Evolutionary conservation across 1,139 yeast genomes (phyloP), one percentile per base, ranked within the genome.

Genomic region (Geotrichum macrosporum): DNA sequence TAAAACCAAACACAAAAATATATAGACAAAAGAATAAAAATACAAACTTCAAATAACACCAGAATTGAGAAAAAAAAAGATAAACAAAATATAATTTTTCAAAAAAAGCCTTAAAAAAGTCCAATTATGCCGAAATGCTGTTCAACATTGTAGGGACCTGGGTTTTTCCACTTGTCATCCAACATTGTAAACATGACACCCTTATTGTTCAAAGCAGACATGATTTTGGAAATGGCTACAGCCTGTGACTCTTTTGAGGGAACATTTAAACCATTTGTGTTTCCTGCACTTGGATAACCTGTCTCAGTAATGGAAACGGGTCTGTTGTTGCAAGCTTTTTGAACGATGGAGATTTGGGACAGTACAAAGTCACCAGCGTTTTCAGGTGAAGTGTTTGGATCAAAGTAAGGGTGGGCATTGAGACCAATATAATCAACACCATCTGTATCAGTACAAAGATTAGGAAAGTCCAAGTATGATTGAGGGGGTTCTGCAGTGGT

Each of bases 401-500:
- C 83, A 66, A 88, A 88, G 70, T 86, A 88, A 5, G 96, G 77
- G 64, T 88, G 96, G 22, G 94, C 80, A 64, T 88, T 87, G 58
- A 86, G 76, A 50, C 94, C 94, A 55, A 85, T 87, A 57, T 83
- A 76, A 65, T 85, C 95, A 53, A 84, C 75, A 10, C 56, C 63
- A 29, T 71, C 84, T 16, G 85, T 75, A 27, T 35, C 45, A 0
- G 78, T 74, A 70, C 96, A 88, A 57, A 88, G 73, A 18, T 66
- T 66, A 8, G 95, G 87, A 62, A 83, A 56, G 45, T 69, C 65
- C 59, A 76, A 75, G 64, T 74, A 87, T 15, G 80, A 67, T n/a
- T 76, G 82, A 16, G 96, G 94, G 45, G 95, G 95, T 64, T 88
- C 96, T 44, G 95, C 78, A 22, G 95, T 87, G 26, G 94, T 80